Conservation (phyloP, 2,329 filamentous ascomycete genomes). For the Keithomyces neogunnii region DNA sequence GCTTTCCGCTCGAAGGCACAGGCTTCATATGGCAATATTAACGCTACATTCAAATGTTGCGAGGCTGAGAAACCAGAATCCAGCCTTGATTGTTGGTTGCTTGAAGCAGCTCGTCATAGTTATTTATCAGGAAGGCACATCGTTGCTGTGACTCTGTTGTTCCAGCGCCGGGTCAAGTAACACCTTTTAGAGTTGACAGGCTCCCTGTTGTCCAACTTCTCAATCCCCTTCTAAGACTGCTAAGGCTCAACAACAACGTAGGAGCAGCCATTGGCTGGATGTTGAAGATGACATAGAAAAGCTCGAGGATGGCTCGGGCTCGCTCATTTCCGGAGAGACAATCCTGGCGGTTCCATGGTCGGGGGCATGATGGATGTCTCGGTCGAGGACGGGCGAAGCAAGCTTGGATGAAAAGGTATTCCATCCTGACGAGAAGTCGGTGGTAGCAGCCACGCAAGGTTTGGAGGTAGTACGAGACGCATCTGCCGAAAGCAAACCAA, state of each 20-base stretch:
- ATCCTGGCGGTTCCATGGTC: constrained; percentile 1
- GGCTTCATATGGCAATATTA: too few relatives aligned
- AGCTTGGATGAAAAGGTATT: not conserved
- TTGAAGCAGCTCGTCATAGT: not conserved
- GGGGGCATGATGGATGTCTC: constrained; percentile 11
- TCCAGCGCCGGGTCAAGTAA: not conserved
- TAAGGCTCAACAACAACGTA: not conserved
- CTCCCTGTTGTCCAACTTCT: not conserved
- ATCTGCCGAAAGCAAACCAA: not conserved
- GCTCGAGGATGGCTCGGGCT: not conserved
- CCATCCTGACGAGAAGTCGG: not conserved
- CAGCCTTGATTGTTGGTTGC: not conserved
- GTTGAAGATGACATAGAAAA: not conserved
- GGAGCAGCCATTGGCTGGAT: too few relatives aligned
- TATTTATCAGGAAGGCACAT: not conserved
- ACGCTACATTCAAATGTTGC: not conserved
- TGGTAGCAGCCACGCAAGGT: not conserved
- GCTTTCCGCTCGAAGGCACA: too few relatives aligned
- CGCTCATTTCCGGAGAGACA: constrained; percentile 5
- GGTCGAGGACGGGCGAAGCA: constrained; percentile 6
- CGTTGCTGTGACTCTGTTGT: constrained; percentile 1
- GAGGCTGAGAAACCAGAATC: not conserved
- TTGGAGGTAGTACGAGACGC: not conserved
- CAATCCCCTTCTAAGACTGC: not conserved
- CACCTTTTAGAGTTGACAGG: not conserved